Conservation (phyloP, 169 alveolate species). For the Plasmodium gallinaceum region DNA sequence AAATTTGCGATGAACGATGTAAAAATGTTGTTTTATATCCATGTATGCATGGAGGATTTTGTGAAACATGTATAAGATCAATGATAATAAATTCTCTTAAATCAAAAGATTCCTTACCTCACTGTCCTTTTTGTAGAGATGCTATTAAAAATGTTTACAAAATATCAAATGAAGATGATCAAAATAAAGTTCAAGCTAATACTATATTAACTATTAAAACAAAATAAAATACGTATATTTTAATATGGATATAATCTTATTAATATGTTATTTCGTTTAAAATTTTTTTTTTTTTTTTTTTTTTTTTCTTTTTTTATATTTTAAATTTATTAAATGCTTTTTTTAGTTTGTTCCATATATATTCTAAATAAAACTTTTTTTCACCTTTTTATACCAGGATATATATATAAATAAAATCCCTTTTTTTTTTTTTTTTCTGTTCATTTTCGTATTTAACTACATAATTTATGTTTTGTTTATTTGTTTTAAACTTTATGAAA, state of each 20-base stretch:
- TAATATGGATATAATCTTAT: background rate
- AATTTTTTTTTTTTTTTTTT: background rate
- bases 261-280: background rate
- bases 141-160: slow-evolving; percentile 59
- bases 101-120: slow-evolving; percentile 36
- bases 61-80: slow-evolving; percentile 72
- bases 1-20: slow-evolving; percentile 72
- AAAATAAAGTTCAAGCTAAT: slow-evolving; percentile 37
- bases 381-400: background rate
- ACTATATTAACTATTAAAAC: slow-evolving; percentile 32
- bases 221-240: slow-evolving; percentile 1
- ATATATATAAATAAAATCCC: background rate
- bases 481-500: background rate
- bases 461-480: background rate
- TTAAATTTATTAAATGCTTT: no score
- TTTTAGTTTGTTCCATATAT: background rate
- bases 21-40: slow-evolving; percentile 75
- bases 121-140: slow-evolving; percentile 72
- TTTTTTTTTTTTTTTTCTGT: no score
- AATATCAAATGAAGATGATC: slow-evolving; percentile 55
- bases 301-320: slow-evolving; percentile 10
- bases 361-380: background rate
- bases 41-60: slow-evolving; percentile 78
- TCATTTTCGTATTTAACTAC: background rate
- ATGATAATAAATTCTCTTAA: slow-evolving; percentile 52